Evolutionary conservation across 768 basidiomycete species (phyloP).

Genomic region (Lactarius pseudohatsudake): DNA sequence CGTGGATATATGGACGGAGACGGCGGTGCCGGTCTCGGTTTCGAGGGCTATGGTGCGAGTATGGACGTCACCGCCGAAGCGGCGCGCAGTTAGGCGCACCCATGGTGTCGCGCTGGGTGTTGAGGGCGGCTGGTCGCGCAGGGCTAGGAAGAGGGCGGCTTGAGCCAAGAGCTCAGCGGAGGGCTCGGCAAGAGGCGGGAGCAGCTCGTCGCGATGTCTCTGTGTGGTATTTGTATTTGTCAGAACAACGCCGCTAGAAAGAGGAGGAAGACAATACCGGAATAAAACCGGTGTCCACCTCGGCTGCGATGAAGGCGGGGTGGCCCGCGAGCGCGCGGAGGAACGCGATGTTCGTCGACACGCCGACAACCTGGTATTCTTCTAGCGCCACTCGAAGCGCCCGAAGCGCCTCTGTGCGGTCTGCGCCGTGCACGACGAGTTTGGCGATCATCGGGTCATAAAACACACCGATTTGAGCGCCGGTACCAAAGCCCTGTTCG

Average conservation of each 20-base stretch:
- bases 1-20: constrained; percentile 46
- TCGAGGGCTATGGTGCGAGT: constrained; percentile 64
- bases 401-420: constrained; percentile 81
- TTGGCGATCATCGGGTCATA: constrained; percentile 94
- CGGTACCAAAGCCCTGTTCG: constrained; percentile 84
- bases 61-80: constrained; percentile 75
- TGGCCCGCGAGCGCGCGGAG: constrained; percentile 76
- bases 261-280: constrained; percentile 45
- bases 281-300: constrained; percentile 94
- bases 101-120: constrained; percentile 52
- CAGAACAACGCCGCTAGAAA: background rate
- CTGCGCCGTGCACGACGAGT: constrained; percentile 83
- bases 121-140: constrained; percentile 54
- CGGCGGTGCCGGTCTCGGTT: constrained; percentile 47
- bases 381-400: constrained; percentile 78
- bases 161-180: constrained; percentile 68
- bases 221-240: constrained; percentile 34
- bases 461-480: constrained; percentile 80
- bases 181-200: constrained; percentile 62
- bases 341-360: constrained; percentile 91
- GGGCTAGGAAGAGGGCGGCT: constrained; percentile 72
- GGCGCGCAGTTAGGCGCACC: constrained; percentile 65
- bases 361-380: constrained; percentile 88
- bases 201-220: constrained; percentile 85
- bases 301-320: constrained; percentile 67